These are phyloP conservation scores for Aureobasidium melanogenum DNA, from an alignment of 2,329 filamentous ascomycete genomes.

Conservation along the genomic window DNA sequence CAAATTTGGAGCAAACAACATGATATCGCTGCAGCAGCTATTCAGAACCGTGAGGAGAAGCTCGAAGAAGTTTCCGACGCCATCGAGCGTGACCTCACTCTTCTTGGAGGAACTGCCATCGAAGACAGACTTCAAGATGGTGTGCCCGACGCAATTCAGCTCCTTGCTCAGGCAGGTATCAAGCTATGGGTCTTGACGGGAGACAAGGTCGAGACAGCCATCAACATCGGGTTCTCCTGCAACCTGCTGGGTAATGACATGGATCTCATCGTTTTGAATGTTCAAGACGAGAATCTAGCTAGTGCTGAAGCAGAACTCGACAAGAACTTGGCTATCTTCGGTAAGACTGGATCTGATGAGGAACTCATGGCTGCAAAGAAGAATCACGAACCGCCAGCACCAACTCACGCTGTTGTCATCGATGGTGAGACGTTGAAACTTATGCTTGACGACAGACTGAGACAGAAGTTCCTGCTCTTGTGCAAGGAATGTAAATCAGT, in stretches of 20 bases:
- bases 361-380: conserved; percentile 71
- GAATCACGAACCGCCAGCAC: conserved; percentile 75
- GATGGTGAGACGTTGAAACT: conserved; percentile 90
- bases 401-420: conserved; percentile 88
- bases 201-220: conserved; percentile 97
- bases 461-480: conserved; percentile 86
- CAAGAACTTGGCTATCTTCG: conserved; percentile 62
- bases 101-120: conserved; percentile 91
- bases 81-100: conserved; percentile 81
- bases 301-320: conserved; percentile 64
- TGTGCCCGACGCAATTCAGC: conserved; percentile 87
- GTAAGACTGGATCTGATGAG: conserved; percentile 73
- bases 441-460: conserved; percentile 71
- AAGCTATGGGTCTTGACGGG: conserved; percentile 98
- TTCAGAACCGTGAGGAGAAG: conserved; percentile 85
- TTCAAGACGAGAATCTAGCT: conserved; percentile 62
- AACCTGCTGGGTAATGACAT: conserved; percentile 96
- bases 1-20: conserved; percentile 76
- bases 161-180: conserved; percentile 88
- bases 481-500: conserved; percentile 98
- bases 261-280: conserved; percentile 86
- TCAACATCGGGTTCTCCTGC: conserved; percentile 99
- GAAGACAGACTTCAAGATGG: conserved; percentile 95
- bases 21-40: conserved; percentile 73
- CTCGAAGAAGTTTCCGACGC: conserved; percentile 80